Evolutionary conservation across 352 stramenopile genomes (phyloP).

Genomic region (Pythium chondricola): DNA sequence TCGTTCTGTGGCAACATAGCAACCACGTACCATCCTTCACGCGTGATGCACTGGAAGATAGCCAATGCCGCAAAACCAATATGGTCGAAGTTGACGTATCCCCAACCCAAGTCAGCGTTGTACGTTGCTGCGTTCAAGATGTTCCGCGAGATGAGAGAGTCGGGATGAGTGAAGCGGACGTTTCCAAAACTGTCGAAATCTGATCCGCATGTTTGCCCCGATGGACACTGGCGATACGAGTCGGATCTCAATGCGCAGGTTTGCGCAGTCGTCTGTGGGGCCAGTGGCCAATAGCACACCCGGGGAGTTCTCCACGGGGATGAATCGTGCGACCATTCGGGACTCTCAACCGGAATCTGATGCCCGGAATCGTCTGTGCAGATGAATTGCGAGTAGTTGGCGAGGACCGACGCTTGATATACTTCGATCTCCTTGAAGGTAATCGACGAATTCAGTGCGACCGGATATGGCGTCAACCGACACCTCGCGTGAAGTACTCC

Average conservation of each 20-base stretch:
- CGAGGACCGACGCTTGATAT: slow-evolving; percentile 27
- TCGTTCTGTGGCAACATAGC: too few relatives aligned
- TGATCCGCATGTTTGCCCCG: slow-evolving; percentile 44
- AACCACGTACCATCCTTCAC: slow-evolving; percentile 89
- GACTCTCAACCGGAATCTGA: slow-evolving; percentile 27
- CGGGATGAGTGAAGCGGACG: slow-evolving; percentile 53
- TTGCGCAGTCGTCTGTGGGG: slow-evolving; percentile 48
- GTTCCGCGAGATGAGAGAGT: slow-evolving; percentile 26
- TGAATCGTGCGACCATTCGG: slow-evolving; percentile 37
- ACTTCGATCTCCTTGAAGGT: slow-evolving; percentile 20
- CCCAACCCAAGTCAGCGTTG: slow-evolving; percentile 76
- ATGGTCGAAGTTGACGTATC: slow-evolving; percentile 86
- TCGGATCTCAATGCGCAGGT: slow-evolving; percentile 45
- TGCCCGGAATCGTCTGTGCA: slow-evolving; percentile 28
- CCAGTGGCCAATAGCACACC: slow-evolving; percentile 88
- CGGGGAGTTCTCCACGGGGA: slow-evolving; percentile 47
- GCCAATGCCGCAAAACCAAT: slow-evolving; percentile 75
- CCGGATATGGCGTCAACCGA: slow-evolving; percentile 59
- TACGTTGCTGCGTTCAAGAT: slow-evolving; percentile 42
- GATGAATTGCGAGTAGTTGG: slow-evolving; percentile 28
- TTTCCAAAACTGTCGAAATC: slow-evolving; percentile 58
- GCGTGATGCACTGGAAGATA: slow-evolving; percentile 89
- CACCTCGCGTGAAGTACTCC: slow-evolving; percentile 59
- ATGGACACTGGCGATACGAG: slow-evolving; percentile 33
- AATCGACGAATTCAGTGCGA: slow-evolving; percentile 37